Conservation (phyloP, 2,329 filamentous ascomycete species). For the Xylariaceae sp. region DNA sequence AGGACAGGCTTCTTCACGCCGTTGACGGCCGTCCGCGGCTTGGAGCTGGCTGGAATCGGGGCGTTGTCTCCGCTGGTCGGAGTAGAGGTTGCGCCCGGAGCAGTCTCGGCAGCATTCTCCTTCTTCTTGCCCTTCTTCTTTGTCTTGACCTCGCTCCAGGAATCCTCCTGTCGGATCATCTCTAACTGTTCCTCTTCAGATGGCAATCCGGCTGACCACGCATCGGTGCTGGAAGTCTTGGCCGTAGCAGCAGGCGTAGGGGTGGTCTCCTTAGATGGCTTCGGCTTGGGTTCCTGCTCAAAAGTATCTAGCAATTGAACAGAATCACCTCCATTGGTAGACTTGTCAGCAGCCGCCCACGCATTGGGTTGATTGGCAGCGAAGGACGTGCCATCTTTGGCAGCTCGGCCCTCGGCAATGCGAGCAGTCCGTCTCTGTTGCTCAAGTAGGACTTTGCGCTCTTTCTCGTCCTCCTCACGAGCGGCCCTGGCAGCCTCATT, state of each 20-base stretch:
- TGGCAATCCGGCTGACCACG: slow-evolving; percentile 48
- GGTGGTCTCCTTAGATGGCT: slow-evolving; percentile 24
- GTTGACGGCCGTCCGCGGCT: slow-evolving; percentile 18
- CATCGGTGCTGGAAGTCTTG: slow-evolving; percentile 30
- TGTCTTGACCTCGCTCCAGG: slow-evolving; percentile 55
- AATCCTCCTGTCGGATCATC: slow-evolving; percentile 46
- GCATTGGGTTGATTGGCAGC: slow-evolving; percentile 38
- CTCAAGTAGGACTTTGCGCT: slow-evolving; percentile 72
- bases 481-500: slow-evolving; percentile 71
- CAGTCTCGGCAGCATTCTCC: slow-evolving; percentile 33
- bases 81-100: slow-evolving; percentile 13
- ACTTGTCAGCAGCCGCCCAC: slow-evolving; percentile 36
- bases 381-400: slow-evolving; percentile 71
- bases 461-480: slow-evolving; percentile 72
- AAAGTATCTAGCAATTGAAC: slow-evolving; percentile 54
- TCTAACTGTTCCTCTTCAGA: slow-evolving; percentile 62
- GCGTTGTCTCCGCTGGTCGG: slow-evolving; percentile 13
- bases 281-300: slow-evolving; percentile 30
- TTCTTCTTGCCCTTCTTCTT: slow-evolving; percentile 41
- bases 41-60: slow-evolving; percentile 13
- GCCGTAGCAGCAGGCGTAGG: slow-evolving; percentile 26
- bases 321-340: slow-evolving; percentile 32
- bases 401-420: slow-evolving; percentile 74
- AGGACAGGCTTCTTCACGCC: slow-evolving; percentile 26
- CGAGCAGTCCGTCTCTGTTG: slow-evolving; percentile 79